Percentiles rank a stretch among this genome's conserved stretches.
These are phyloP conservation scores for Corchorus capsularis DNA, from an alignment of 345 rosid species.

Conservation along the genomic window DNA sequence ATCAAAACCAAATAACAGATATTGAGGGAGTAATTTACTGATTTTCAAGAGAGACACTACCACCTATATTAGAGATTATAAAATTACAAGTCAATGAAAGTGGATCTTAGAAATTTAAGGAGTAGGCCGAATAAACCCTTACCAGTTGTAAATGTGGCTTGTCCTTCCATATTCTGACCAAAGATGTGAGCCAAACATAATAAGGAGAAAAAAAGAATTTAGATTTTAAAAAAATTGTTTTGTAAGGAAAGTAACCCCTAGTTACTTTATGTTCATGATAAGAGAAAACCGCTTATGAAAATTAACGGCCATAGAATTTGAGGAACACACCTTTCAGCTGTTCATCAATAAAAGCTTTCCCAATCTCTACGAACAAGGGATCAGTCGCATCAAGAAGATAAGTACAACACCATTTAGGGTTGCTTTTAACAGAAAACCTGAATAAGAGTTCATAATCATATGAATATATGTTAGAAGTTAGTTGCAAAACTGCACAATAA, in stretches of 20 bases:
- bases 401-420: conserved; percentile 70
- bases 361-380: conserved; percentile 70
- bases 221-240: conserved; percentile 13
- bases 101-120: not conserved
- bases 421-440: conserved; percentile 67
- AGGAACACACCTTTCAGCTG: conserved; percentile 47
- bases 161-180: conserved; percentile 67
- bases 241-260: conserved; percentile 11
- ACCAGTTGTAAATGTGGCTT: conserved; percentile 74
- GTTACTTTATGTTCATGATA: conserved; percentile 1
- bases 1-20: not conserved
- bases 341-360: conserved; percentile 60
- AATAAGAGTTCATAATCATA: conserved; percentile 18
- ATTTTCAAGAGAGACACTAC: not conserved
- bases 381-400: conserved; percentile 81
- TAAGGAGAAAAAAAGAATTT: not conserved
- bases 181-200: conserved; percentile 19
- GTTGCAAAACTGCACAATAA: too few species aligned
- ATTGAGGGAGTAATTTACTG: not conserved
- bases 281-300: not conserved
- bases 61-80: not conserved
- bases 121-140: conserved; percentile 20
- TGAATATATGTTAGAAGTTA: not conserved
- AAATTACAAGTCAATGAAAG: not conserved
- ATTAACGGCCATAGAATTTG: conserved; percentile 4